Percentiles rank a stretch among this genome's conserved stretches.
These are phyloP conservation scores for Nakazawaea holstii DNA, from an alignment of 805 yeast genomes.

Conservation along the genomic window DNA sequence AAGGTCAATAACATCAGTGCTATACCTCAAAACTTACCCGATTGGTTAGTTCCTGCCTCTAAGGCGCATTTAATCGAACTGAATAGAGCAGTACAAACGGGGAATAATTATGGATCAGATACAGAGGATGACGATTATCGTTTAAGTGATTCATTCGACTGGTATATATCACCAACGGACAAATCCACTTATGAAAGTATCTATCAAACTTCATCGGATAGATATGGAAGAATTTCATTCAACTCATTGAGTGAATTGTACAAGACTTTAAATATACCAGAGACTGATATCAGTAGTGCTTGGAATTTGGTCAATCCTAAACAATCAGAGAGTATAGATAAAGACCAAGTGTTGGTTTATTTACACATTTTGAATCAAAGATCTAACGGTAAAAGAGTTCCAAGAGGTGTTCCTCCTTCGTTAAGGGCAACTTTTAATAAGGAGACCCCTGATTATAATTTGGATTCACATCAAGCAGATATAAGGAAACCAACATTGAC, in stretches of 20 bases:
- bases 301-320: slow-evolving; percentile 96
- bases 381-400: slow-evolving; percentile 71
- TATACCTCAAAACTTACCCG: slow-evolving; percentile 74
- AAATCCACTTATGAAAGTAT: slow-evolving; percentile 72
- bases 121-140: slow-evolving; percentile 57
- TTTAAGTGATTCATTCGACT: slow-evolving; percentile 71
- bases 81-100: slow-evolving; percentile 53
- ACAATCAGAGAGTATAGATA: slow-evolving; percentile 80
- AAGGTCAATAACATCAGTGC: slow-evolving; percentile 56
- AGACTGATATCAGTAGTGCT: slow-evolving; percentile 79
- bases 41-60: slow-evolving; percentile 88
- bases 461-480: slow-evolving; percentile 50
- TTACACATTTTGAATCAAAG: slow-evolving; percentile 90
- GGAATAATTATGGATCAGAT: slow-evolving; percentile 24
- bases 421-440: slow-evolving; percentile 88
- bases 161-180: slow-evolving; percentile 95
- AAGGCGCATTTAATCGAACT: slow-evolving; percentile 85
- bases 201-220: slow-evolving; percentile 68
- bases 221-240: slow-evolving; percentile 74
- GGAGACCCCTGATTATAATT: slow-evolving; percentile 69
- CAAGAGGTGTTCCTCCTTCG: slow-evolving; percentile 91
- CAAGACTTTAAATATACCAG: slow-evolving; percentile 68
- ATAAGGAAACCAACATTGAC: slow-evolving; percentile 15
- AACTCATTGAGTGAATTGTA: slow-evolving; percentile 67
- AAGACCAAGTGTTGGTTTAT: slow-evolving; percentile 86